Evolutionary conservation across 2,329 filamentous ascomycete species (phyloP).

Genomic region (Colletotrichum sojae): DNA sequence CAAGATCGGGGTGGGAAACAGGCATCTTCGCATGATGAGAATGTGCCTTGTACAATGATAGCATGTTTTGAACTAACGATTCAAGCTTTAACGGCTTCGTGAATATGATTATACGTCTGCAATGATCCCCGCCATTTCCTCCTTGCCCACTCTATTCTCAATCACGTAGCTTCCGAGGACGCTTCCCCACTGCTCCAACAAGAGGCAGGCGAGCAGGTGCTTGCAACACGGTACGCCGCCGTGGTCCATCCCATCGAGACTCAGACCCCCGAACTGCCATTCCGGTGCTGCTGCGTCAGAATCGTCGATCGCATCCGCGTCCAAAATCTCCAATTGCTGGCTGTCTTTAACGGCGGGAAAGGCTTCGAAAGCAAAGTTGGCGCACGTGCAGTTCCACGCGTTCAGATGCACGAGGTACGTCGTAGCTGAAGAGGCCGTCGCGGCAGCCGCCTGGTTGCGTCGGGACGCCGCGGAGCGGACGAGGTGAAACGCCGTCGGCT

Average conservation of each 20-base stretch:
- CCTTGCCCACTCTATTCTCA: constrained; percentile 67
- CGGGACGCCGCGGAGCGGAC: constrained; percentile 70
- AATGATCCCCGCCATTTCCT: constrained; percentile 82
- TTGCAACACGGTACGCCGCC: constrained; percentile 78
- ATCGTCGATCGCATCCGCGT: constrained; percentile 33
- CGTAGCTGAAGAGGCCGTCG: constrained; percentile 42
- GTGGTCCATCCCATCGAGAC: constrained; percentile 51
- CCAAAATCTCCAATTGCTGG: constrained; percentile 28
- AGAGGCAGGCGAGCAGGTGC: constrained; percentile 86
- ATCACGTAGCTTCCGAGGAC: constrained; percentile 71
- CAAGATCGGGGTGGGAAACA: constrained; percentile 28
- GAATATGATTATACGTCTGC: constrained; percentile 52
- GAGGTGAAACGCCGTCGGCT: constrained; percentile 64
- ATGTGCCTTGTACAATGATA: constrained; percentile 40
- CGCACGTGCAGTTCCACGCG: constrained; percentile 93
- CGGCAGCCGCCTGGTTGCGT: constrained; percentile 44
- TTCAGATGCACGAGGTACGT: constrained; percentile 79
- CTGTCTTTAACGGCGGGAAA: constrained; percentile 62
- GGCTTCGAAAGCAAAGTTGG: constrained; percentile 82
- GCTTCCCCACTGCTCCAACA: constrained; percentile 75
- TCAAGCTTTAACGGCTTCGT: neutral
- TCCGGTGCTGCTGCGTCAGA: constrained; percentile 22
- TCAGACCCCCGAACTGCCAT: constrained; percentile 67
- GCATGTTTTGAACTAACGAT: constrained; percentile 37
- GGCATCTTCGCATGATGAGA: constrained; percentile 36